These are phyloP conservation scores for Podospora anserina DNA, from an alignment of 495 filamentous ascomycete species.

Conservation along the genomic window DNA sequence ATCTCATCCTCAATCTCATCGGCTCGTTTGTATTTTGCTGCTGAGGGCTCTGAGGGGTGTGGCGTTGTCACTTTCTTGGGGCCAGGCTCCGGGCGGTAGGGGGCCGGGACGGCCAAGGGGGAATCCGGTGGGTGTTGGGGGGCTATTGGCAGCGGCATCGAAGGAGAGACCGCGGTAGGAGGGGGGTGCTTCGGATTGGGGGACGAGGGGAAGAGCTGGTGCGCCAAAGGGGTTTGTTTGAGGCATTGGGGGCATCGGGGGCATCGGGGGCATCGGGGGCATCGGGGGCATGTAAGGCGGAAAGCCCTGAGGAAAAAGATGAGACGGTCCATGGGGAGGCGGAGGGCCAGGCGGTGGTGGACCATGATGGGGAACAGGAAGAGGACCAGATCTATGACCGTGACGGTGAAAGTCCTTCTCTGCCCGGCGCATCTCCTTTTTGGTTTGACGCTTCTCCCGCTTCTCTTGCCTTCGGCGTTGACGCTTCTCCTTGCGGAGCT, in stretches of 20 bases:
- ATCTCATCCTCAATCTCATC: constrained; percentile 33
- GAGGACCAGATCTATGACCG: background rate
- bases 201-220: background rate
- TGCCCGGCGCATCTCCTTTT: constrained; percentile 29
- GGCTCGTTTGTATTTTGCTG: constrained; percentile 28
- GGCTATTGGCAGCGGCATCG: background rate
- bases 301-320: background rate
- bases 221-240: background rate
- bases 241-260: background rate
- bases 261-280: background rate
- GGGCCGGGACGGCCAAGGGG: background rate
- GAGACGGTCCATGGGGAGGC: background rate
- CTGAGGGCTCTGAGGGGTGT: constrained; percentile 10
- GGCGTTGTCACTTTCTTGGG: constrained; percentile 6
- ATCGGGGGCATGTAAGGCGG: background rate
- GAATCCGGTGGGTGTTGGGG: background rate
- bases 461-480: constrained; percentile 32
- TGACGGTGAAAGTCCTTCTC: constrained; percentile 24
- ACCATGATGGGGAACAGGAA: background rate
- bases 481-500: constrained; percentile 29
- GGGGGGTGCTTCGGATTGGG: constrained; percentile 1
- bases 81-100: constrained; percentile 29
- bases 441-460: constrained; percentile 26
- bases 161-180: background rate
- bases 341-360: background rate